Base-by-base conservation (phyloP, 108 stramenopile genomes). In the Mediolabrus comicus region DNA sequence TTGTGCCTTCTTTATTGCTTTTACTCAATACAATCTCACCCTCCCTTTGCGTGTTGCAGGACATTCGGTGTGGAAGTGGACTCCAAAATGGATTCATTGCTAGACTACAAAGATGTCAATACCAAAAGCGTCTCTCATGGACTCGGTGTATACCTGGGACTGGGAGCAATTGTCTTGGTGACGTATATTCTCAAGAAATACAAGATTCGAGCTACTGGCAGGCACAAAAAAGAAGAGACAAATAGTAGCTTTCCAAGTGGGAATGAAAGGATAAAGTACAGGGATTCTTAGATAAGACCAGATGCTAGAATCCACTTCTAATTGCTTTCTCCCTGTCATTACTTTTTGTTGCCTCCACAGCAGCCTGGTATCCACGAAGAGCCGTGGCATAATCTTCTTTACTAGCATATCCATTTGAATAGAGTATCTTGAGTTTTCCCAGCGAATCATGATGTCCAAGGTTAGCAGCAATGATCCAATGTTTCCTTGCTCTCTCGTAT, bases 221-320 rank as follows among this genome's bases (percentile, higher is more conserved):
- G 62, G 32, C 76, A 77, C 55, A 77, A 77, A 29, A 77, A 77
- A 33, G 24, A 77, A 11, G 71, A 66, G 24, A 22, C 19, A n/a
- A 49, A 8, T 33, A 6, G 3, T 33, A n/a, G n/a, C n/a, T 49
- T 49, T 24, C 46, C 46, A 22, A 49, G 46, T 49, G 19, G 46
- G 22, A 22, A 49, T 49, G 46, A 22, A 49, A 49, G 16, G 46
- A 49, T 49, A 49, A 49, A 49, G 46, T 49, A 49, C 46, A 49
- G 46, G 22, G 46, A 49, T 49, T 49, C 46, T 49, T 49, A 22
- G 22, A 17, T 5, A 17, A 16, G 3, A 33, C 33, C 33, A 7
- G 7, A 33, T 33, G 33, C 7, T 3, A 33, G 7, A 7, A 33
- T 33, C 7, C 5, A 33, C 33, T 33, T 33, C 33, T 33, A 6